Evolutionary conservation across 306 rosid species (phyloP), one percentile per base, ranked within the genome.

Genomic region (Luffa aegyptiaca): DNA sequence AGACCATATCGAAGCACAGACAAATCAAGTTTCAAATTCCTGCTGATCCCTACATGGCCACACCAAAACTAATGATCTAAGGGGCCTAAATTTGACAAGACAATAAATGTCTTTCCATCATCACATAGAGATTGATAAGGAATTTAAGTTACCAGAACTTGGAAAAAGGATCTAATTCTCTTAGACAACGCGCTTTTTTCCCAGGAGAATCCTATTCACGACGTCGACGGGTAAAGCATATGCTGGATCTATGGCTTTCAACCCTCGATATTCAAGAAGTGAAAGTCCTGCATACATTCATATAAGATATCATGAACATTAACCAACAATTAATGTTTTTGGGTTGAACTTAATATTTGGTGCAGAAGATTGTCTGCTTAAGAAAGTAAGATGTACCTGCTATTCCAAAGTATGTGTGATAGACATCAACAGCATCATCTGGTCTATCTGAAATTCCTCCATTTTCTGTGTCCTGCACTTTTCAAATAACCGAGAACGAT

Each of bases 151-250:
- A 66, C 74, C 87, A 48, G 61, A 33, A 49, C 33, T 14, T 26
- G 46, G 70, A 63, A 75, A 3, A 35, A 18, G 64, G 71, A 74
- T 33, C 21, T 1, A 52, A 7, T 1, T 55, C 18, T 3, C 52
- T 61, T 2, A 14, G 77, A 64, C 18, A 26, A 17, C 36, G 37
- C 10, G 35, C 63, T 37, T 77, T 72, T 80, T 89, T n/a, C 78
- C 75, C 12, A 92, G 76, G 84, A 90, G 82, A 81, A 91, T 85
- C 75, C 82, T 80, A 83, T 90, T 85, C 61, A 91, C 97, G 45
- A 88, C 94, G 37, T 89, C 94, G 70, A 95, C 94, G 9, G 97
- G 99, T 81, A 93, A 84, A 49, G 97, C 97, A 79, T 90, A 90
- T 61, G 97, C 96, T 63, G 96, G 97, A 80, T 93, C 93, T 64